Evolutionary conservation across 805 yeast genomes (phyloP), one percentile per base, ranked within the genome.

Genomic region (Yarrowia sp.): DNA sequence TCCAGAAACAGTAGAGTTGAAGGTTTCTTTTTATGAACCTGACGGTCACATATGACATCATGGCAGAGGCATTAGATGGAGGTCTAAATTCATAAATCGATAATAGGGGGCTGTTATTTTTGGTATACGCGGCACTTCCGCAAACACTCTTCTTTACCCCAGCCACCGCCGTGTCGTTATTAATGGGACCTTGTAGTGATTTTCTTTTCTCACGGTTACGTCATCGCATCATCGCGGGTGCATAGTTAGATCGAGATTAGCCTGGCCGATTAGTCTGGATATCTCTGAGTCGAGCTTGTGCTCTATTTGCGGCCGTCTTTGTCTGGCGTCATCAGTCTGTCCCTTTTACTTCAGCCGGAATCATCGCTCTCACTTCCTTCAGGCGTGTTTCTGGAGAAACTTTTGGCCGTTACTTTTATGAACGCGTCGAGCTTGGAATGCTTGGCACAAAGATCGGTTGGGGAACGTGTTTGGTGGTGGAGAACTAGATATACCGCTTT

Each of bases 81-180:
- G 16, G 40, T n/a, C n/a, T 35, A n/a, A 32, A 9, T 15, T 2
- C 12, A 38, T 15, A 10, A 52, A 7, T 11, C 12, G 16, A 16
- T 5, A 36, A 52, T 38, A 52, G 58, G 58, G 58, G 58, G 41
- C 5, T 9, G 32, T 35, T 52, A 52, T 52, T 52, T 36, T 52
- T 4, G 56, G 56, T 38, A 3, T 1, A 26, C 32, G 32, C 32
- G 32, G 32, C 32, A 26, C 32, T 26, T 26, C 32, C 32, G 32
- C 32, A 26, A 26, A 26, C 32, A 26, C 4, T 26, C 32, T 26
- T 26, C 32, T 2, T 26, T 26, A 5, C 32, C 32, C 32, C 32
- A 26, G 32, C 32, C 32, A 26, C 32, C 26, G 26, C 48, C 48
- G 48, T 43, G 14, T 3, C 45, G 8, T 5, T 41, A 41, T 41